Evolutionary conservation across 805 yeast genomes (phyloP), one percentile per base, ranked within the genome.

Genomic region (Huiozyma sinensis): DNA sequence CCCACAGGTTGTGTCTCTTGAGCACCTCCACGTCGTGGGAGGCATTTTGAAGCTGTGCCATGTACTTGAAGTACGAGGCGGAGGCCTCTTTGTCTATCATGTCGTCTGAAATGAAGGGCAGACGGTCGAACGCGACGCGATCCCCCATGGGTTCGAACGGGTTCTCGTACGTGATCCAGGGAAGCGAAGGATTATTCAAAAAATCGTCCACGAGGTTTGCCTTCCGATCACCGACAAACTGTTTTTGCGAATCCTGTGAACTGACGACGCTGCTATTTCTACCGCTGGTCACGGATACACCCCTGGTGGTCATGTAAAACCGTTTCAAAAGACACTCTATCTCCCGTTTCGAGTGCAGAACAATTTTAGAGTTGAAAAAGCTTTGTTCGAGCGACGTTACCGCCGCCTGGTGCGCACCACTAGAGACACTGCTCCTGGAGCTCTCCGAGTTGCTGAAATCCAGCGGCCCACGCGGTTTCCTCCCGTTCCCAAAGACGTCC

Each of bases 241-340:
- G 39, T 27, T 36, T 41, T 27, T 41, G 44, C 31, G 44, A 41
- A 17, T 36, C 39, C 7, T n/a, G 34, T 9, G 10, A 27, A 32
- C 42, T 39, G 6, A 30, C 28, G 6, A 33, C 31, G 31, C 42
- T 39, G 32, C 42, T 39, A 8, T 33, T 38, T n/a, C 33, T 30
- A 8, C 34, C 29, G 28, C 32, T 41, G 13, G 30, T 28, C 27
- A 13, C 17, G 38, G 13, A 11, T 40, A 24, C 29, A n/a, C 17
- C n/a, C 32, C 17, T 36, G 13, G 13, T 41, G 8, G 35, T 9
- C 31, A 35, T 39, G 28, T 41, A 41, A 30, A 29, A 41, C 36
- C 36, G 29, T 9, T 41, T 41, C 31, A 41, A 31, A 3, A 41
- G 7, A 5, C 11, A 29, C 27, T 41, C 44, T 11, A 11, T 34